These are phyloP conservation scores for Aspergillus tamarii DNA, from an alignment of 2,329 filamentous ascomycete species.

Conservation along the genomic window DNA sequence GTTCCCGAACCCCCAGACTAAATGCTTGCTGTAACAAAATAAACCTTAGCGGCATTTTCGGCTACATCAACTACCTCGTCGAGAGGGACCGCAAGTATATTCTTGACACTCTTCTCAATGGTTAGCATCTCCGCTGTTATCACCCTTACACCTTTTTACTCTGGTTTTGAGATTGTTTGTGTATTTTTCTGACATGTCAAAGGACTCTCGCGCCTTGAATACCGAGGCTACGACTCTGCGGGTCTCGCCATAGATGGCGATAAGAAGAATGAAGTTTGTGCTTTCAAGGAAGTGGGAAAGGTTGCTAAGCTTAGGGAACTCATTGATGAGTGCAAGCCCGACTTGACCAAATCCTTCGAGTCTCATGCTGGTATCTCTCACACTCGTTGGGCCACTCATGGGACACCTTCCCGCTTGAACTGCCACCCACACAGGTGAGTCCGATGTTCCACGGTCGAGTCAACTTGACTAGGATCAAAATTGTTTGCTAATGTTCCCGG, in stretches of 20 bases:
- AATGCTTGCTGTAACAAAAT: slow-evolving; percentile 18
- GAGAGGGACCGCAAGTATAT: slow-evolving; percentile 98
- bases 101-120: slow-evolving; percentile 93
- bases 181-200: slow-evolving; percentile 10
- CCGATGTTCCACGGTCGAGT: background rate
- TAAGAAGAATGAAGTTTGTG: slow-evolving; percentile 97
- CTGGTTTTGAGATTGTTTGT: background rate
- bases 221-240: slow-evolving; percentile 97
- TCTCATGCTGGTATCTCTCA: slow-evolving; percentile 98
- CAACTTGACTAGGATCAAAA: background rate
- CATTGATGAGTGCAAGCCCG: slow-evolving; percentile 79
- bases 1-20: slow-evolving; percentile 13
- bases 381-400: slow-evolving; percentile 98
- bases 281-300: slow-evolving; percentile 99
- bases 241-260: slow-evolving; percentile 95
- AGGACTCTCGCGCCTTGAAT: slow-evolving; percentile 95
- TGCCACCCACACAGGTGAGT: slow-evolving; percentile 96
- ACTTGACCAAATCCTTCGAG: slow-evolving; percentile 91
- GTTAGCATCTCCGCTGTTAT: slow-evolving; percentile 55
- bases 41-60: slow-evolving; percentile 58
- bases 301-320: slow-evolving; percentile 94
- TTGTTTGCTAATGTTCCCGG: background rate
- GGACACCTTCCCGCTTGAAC: slow-evolving; percentile 88
- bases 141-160: background rate
- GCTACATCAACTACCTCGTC: slow-evolving; percentile 98